A percentile compares a stretch with the other conserved stretches of the same genome.
These are phyloP conservation scores for Pharus latifolius DNA, from an alignment of 176 grass and related monocot genomes.

Conservation along the genomic window DNA sequence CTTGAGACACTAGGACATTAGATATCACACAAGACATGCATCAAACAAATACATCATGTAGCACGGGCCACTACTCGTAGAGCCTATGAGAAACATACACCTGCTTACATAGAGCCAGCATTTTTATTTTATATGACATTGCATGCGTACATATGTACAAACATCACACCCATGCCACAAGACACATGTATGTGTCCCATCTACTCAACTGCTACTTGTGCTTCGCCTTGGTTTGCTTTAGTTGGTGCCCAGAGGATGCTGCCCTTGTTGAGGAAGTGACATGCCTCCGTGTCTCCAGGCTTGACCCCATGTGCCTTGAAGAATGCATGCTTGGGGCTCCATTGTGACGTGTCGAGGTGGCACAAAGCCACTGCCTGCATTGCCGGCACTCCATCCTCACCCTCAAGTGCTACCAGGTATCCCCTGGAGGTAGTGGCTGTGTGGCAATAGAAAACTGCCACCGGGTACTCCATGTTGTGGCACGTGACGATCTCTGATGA, in stretches of 20 bases:
- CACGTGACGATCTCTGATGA: neutral
- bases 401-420: conserved; percentile 1
- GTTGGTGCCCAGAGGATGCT: conserved; percentile 9
- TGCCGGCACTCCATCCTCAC: neutral
- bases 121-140: too few relatives aligned
- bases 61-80: too few relatives aligned
- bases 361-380: conserved; percentile 15
- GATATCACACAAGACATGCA: too few relatives aligned
- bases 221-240: too few relatives aligned
- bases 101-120: too few relatives aligned
- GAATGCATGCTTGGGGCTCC: neutral
- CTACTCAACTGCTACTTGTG: too few relatives aligned
- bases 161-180: too few relatives aligned
- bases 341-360: conserved; percentile 6
- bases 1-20: too few relatives aligned
- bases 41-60: too few relatives aligned
- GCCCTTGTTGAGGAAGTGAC: conserved; percentile 28
- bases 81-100: too few relatives aligned
- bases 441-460: conserved; percentile 30
- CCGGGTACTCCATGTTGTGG: conserved; percentile 8
- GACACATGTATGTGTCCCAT: too few relatives aligned
- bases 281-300: conserved; percentile 9
- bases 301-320: conserved; percentile 5
- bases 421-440: neutral
- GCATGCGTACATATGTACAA: too few relatives aligned